Evolutionary conservation across 2,329 filamentous ascomycete species (phyloP).

Genomic region (Gnomoniopsis sp.): DNA sequence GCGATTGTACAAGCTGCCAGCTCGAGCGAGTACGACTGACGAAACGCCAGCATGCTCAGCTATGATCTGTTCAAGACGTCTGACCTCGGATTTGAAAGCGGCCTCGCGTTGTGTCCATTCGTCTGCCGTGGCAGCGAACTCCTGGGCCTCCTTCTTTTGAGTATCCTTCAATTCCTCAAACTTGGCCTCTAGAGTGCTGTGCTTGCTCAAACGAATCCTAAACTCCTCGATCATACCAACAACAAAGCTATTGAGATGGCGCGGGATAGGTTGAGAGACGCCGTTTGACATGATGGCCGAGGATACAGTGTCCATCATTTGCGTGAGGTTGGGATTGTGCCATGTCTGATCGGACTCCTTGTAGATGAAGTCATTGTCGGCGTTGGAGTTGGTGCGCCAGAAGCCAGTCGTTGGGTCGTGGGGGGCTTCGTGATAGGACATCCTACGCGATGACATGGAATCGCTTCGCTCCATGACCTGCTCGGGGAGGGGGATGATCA

Average conservation of each 20-base stretch:
- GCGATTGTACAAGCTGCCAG: slow-evolving; percentile 11
- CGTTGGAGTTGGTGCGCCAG: not conserved
- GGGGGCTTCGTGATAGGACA: not conserved
- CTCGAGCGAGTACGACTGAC: slow-evolving; percentile 12
- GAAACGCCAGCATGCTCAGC: slow-evolving; percentile 8
- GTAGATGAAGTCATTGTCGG: not conserved
- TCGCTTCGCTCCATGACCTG: slow-evolving; percentile 7
- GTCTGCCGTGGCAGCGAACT: slow-evolving; percentile 4
- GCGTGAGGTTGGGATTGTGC: slow-evolving; percentile 16
- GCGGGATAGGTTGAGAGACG: slow-evolving; percentile 14
- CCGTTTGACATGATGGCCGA: slow-evolving; percentile 16
- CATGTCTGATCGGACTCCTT: slow-evolving; percentile 8
- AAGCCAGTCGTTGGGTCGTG: not conserved
- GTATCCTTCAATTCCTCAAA: not conserved
- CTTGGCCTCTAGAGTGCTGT: not conserved
- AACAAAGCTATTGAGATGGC: slow-evolving; percentile 17
- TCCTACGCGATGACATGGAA: not conserved
- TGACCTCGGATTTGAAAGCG: slow-evolving; percentile 15
- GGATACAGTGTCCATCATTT: slow-evolving; percentile 18
- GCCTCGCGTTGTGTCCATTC: slow-evolving; percentile 14
- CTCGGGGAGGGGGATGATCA: slow-evolving; percentile 3
- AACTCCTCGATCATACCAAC: slow-evolving; percentile 15
- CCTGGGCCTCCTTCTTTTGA: slow-evolving; percentile 9
- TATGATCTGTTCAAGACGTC: slow-evolving; percentile 17
- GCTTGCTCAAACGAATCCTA: slow-evolving; percentile 1